Evolutionary conservation across 306 rosid species (phyloP).

Genomic region (Cucumis cinereus): DNA sequence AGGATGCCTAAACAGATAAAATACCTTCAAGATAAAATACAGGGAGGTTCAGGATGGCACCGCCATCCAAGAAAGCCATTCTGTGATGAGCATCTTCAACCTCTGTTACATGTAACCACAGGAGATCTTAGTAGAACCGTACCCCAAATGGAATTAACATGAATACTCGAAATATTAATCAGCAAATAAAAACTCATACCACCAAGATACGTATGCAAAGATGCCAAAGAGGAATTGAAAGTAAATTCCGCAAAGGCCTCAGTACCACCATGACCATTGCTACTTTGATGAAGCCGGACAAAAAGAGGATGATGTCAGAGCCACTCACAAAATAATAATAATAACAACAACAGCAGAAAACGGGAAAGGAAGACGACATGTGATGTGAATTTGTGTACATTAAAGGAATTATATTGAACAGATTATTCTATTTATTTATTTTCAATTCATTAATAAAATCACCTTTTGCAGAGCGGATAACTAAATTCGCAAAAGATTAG

Average conservation of each 20-base stretch:
- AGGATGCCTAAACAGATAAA: neutral
- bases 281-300: constrained; percentile 16
- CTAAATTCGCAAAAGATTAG: neutral
- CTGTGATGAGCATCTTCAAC: constrained; percentile 87
- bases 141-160: neutral
- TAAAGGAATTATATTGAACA: neutral
- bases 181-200: constrained; percentile 31
- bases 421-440: too few relatives aligned
- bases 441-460: neutral
- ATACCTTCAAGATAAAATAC: constrained; percentile 74
- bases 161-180: neutral
- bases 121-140: neutral
- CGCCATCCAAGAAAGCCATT: constrained; percentile 69
- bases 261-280: constrained; percentile 19
- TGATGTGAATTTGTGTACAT: neutral
- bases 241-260: constrained; percentile 24
- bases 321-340: neutral
- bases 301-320: constrained; percentile 1
- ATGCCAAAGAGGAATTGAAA: constrained; percentile 45
- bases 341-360: neutral
- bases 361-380: neutral
- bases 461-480: neutral
- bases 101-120: constrained; percentile 29
- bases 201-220: constrained; percentile 82
- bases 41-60: constrained; percentile 54